Conservation (phyloP, 495 filamentous ascomycete genomes). For the Xylaria nigripes region DNA sequence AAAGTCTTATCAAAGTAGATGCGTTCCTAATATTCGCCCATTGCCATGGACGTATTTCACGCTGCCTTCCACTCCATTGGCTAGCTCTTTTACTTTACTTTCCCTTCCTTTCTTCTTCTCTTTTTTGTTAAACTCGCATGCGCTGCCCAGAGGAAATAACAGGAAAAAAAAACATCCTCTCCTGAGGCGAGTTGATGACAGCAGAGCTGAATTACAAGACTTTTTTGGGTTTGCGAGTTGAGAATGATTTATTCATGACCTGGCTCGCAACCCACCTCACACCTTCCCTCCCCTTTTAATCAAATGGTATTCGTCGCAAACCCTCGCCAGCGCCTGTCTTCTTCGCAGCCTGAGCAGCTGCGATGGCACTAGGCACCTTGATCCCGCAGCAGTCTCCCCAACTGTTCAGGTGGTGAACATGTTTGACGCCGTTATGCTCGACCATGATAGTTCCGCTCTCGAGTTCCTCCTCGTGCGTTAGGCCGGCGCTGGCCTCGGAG, state of each 20-base stretch:
- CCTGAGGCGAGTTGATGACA: no score
- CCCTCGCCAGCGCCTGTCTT: conserved; percentile 55
- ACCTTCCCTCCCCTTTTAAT: conserved; percentile 43
- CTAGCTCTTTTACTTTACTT: not conserved
- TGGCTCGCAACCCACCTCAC: no score
- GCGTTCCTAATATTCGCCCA: not conserved
- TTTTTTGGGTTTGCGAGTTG: not conserved
- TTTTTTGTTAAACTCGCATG: no score
- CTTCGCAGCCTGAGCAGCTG: conserved; percentile 76
- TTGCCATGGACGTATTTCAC: not conserved
- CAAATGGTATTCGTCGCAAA: conserved; percentile 84
- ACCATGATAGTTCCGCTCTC: conserved; percentile 51
- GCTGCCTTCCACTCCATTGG: not conserved
- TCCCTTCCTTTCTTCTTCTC: no score
- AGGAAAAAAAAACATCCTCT: no score
- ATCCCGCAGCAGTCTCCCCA: conserved; percentile 99
- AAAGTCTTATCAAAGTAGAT: not conserved
- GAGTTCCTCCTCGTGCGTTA: conserved; percentile 34
- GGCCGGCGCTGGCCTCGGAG: conserved; percentile 40
- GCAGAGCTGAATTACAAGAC: no score
- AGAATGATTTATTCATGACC: not conserved
- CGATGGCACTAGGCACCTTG: conserved; percentile 89
- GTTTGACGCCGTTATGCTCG: conserved; percentile 57
- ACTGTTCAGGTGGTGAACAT: conserved; percentile 53
- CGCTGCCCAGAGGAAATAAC: no score